Percentiles rank a stretch among this genome's conserved stretches.
These are phyloP conservation scores for Silene coronaria DNA, from an alignment of 179 eudicot genomes.

Conservation along the genomic window DNA sequence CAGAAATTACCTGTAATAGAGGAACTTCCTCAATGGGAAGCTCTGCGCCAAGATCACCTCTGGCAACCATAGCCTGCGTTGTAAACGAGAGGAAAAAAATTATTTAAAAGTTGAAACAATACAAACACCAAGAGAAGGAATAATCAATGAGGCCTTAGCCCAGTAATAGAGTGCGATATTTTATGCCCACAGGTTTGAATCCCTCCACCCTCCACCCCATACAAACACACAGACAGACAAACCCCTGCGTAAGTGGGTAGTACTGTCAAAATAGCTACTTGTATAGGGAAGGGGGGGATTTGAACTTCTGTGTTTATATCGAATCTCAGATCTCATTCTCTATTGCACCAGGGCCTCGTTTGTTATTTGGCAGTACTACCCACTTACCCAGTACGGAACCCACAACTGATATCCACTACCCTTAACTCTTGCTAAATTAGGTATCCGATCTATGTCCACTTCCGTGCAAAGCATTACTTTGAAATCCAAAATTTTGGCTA, in stretches of 20 bases:
- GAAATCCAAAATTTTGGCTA: background rate
- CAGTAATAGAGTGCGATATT: background rate
- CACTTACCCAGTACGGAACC: background rate
- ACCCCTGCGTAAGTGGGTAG: no score
- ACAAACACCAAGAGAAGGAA: background rate
- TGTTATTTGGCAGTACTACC: background rate
- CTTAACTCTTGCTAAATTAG: background rate
- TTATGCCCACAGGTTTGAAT: background rate
- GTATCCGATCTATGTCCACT: background rate
- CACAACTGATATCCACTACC: no score
- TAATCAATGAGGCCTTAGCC: background rate
- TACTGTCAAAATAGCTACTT: no score
- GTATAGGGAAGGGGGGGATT: no score
- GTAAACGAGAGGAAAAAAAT: background rate
- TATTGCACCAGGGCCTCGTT: no score
- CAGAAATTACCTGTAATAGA: slow-evolving; percentile 9
- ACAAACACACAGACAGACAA: no score
- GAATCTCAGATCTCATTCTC: no score
- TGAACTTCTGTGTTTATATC: no score
- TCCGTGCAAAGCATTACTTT: background rate
- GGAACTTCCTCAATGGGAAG: slow-evolving; percentile 99
- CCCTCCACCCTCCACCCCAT: no score
- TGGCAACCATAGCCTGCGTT: slow-evolving; percentile 97
- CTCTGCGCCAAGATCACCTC: slow-evolving; percentile 99
- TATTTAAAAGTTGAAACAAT: background rate